Base-by-base conservation (phyloP, 352 stramenopile genomes). In the Pythium dissimile region DNA sequence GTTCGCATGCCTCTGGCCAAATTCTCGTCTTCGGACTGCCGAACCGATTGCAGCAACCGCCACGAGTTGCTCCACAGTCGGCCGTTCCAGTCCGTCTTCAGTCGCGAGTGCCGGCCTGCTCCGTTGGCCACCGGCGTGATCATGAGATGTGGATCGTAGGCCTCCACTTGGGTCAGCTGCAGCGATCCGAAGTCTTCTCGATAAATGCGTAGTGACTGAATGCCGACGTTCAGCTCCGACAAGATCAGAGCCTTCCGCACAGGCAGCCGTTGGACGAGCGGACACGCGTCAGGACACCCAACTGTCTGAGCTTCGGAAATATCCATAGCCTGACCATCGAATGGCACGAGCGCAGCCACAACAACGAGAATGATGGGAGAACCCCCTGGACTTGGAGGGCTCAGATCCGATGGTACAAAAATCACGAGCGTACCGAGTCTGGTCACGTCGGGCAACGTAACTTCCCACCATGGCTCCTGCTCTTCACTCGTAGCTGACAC, bases 21-120 rank as follows among this genome's bases (percentile, higher is more conserved):
- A 39, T 92, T 92, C 44, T 86, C 80, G 12, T 84, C 66, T 23
- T 85, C 54, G 1, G 80, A 88, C 15, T 69, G 68, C 27, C 70
- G 64, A 8, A 73, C 66, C 10, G 75, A 84, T 28, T 86, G 75
- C 5, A 84, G 53, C 13, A 89, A 39, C 5, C 58, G 69, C 80
- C 80, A 89, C 15, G 73, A 73, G 15, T 86, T 62, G 7, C 75
- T 66, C 1, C 43, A 59, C 2, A 64, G 65, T 34, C 54, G 69
- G 0, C 67, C 69, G 0, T 60, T 71, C 75, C 73, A 89, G 24
- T 83, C 76, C 0, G 31, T 69, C 42, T 80, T 85, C 5, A 76
- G 35, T 34, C 75, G 57, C 21, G 80, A 74, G 1, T 76, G 77
- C 8, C 90, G 59, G 1, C 73, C 66, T 12, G 56, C 42, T 3